These are phyloP conservation scores for Cercophora sp. DNA, from an alignment of 495 filamentous ascomycete species.

Conservation along the genomic window DNA sequence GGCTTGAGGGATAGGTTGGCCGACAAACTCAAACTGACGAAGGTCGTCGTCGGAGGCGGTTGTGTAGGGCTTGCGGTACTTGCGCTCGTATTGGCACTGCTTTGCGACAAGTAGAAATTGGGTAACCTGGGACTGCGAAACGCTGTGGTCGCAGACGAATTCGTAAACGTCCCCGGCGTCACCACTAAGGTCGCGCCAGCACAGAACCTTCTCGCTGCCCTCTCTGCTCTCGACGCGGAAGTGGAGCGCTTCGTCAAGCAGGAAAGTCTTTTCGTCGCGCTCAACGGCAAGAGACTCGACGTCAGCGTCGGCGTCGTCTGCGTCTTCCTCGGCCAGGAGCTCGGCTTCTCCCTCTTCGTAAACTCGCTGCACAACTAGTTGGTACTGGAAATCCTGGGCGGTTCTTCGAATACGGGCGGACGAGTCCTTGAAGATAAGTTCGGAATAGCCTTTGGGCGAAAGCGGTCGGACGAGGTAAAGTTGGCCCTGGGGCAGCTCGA, in stretches of 20 bases:
- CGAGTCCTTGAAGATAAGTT: conserved; percentile 98
- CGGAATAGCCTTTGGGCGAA: conserved; percentile 94
- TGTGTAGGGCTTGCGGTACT: conserved; percentile 72
- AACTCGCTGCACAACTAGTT: conserved; percentile 90
- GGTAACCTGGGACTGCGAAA: conserved; percentile 64
- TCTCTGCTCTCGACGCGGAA: conserved; percentile 79
- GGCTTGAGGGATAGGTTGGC: conserved; percentile 74
- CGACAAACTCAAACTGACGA: conserved; percentile 71
- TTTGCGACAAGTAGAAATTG: conserved; percentile 80
- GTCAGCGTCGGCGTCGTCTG: conserved; percentile 68
- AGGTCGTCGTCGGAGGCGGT: conserved; percentile 80
- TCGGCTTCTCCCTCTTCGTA: conserved; percentile 98
- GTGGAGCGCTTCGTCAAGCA: conserved; percentile 86
- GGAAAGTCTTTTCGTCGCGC: conserved; percentile 93
- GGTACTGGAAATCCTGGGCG: conserved; percentile 91
- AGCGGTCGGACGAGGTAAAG: conserved; percentile 94
- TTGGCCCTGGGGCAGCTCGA: conserved; percentile 91
- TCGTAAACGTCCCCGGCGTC: conserved; percentile 93
- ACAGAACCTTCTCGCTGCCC: conserved; percentile 74
- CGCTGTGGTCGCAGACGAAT: conserved; percentile 82
- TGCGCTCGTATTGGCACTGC: conserved; percentile 96
- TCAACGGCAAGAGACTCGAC: conserved; percentile 62
- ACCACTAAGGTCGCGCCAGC: conserved; percentile 92
- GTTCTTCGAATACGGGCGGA: conserved; percentile 87
- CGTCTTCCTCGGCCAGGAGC: conserved; percentile 75